Evolutionary conservation across 208 protist genomes (phyloP).

Genomic region (Plasmodiophora brassicae): DNA sequence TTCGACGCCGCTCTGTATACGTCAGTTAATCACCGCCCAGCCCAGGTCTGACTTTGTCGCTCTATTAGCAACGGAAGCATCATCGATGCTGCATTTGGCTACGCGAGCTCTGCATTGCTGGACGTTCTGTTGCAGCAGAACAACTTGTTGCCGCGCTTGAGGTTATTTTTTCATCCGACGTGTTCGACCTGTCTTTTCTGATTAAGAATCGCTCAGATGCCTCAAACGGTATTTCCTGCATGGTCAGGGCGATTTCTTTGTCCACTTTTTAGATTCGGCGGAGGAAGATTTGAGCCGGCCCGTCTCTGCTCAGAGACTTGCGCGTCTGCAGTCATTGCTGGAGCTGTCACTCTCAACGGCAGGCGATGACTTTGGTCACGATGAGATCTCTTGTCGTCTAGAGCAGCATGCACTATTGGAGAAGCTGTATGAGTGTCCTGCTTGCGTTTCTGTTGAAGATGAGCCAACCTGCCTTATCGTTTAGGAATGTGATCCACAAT

Average conservation of each 20-base stretch:
- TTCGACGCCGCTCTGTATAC: not conserved
- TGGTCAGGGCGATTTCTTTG: conserved; percentile 63
- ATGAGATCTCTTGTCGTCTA: not conserved
- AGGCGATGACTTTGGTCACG: not conserved
- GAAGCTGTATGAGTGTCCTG: not conserved
- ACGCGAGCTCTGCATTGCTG: not conserved
- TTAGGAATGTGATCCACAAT: conserved; percentile 23
- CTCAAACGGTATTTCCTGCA: conserved; percentile 45
- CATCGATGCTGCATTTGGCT: not conserved
- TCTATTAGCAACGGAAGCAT: not conserved
- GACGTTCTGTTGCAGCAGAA: not conserved
- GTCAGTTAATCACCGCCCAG: not conserved
- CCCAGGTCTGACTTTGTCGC: not conserved
- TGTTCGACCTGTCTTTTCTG: not conserved
- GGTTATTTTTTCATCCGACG: not conserved
- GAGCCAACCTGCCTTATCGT: too few species aligned
- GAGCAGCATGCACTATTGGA: not conserved
- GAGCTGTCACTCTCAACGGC: not conserved
- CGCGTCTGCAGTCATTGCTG: not conserved
- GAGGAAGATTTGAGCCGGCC: conserved; percentile 51
- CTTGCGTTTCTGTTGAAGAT: not conserved
- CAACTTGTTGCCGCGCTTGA: not conserved
- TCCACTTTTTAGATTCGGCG: conserved; percentile 65
- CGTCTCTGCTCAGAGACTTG: not conserved
- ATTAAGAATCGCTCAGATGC: not conserved